Percentiles rank a stretch among this genome's conserved stretches.
Conservation (phyloP, 2,329 filamentous ascomycete genomes). For the Talaromyces sp. region DNA sequence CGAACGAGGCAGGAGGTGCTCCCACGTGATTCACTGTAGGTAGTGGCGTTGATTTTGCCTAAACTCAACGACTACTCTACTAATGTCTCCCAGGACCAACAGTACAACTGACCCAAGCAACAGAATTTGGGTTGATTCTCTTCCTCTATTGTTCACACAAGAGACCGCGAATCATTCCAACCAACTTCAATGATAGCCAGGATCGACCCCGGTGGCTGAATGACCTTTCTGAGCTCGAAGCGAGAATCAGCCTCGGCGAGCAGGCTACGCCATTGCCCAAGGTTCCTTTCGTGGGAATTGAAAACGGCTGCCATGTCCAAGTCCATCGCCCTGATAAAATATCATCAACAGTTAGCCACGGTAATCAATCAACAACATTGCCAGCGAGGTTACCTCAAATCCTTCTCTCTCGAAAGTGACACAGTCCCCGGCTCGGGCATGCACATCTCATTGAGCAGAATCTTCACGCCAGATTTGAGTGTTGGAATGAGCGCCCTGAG, state of each 20-base stretch:
- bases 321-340: background rate
- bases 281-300: background rate
- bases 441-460: constrained; percentile 20
- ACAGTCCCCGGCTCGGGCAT: background rate
- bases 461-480: constrained; percentile 14
- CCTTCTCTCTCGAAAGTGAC: background rate
- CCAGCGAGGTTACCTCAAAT: background rate
- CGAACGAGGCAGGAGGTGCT: background rate
- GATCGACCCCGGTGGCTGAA: background rate
- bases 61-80: background rate
- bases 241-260: background rate
- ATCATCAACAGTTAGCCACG: background rate
- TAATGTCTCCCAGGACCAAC: background rate
- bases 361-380: background rate
- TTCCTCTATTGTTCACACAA: background rate
- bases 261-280: background rate
- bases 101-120: background rate
- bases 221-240: background rate
- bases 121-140: background rate
- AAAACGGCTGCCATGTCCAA: background rate
- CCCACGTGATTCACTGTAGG: background rate
- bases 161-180: background rate
- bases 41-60: background rate
- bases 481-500: constrained; percentile 16
- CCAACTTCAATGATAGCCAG: background rate